Conservation (phyloP, 768 basidiomycete species). For the Saitozyma podzolica region DNA sequence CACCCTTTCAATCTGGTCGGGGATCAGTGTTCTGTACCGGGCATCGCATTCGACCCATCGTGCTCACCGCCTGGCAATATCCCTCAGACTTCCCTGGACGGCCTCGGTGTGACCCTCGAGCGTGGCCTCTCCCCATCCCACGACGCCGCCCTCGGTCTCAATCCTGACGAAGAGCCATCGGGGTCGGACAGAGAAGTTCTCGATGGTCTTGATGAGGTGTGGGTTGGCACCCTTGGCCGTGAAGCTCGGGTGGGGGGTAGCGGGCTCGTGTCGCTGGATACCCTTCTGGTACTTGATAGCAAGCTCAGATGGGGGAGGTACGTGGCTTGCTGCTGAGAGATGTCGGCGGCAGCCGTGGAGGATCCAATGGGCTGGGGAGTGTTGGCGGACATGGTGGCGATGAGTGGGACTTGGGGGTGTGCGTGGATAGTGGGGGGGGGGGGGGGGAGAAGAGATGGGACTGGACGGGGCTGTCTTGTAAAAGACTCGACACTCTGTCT, state of each 20-base stretch:
- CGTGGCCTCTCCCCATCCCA: conserved; percentile 75
- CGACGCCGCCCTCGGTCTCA: conserved; percentile 63
- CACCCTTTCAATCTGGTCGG: conserved; percentile 60
- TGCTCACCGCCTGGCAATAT: conserved; percentile 57
- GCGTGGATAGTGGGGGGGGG: not conserved
- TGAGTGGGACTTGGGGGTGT: not conserved
- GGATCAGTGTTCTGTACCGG: not conserved
- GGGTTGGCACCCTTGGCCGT: conserved; percentile 13
- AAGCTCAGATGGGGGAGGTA: conserved; percentile 43
- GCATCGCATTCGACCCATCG: not conserved
- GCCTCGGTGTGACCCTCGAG: conserved; percentile 73
- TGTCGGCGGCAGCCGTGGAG: conserved; percentile 29
- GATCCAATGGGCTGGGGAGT: conserved; percentile 27
- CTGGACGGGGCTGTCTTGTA: not conserved
- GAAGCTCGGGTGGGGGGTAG: conserved; percentile 11
- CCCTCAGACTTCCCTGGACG: conserved; percentile 65
- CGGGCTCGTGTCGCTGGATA: conserved; percentile 28
- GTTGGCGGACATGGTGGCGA: conserved; percentile 20
- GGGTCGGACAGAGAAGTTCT: conserved; percentile 66
- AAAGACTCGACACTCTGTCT: not conserved
- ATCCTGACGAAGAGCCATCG: conserved; percentile 72
- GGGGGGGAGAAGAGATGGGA: not conserved
- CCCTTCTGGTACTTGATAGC: conserved; percentile 39
- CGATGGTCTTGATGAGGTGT: conserved; percentile 41
- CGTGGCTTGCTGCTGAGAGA: conserved; percentile 30